Evolutionary conservation across 2,329 filamentous ascomycete species (phyloP), one percentile per base, ranked within the genome.

Genomic region (Hymenoscyphus salicellus): DNA sequence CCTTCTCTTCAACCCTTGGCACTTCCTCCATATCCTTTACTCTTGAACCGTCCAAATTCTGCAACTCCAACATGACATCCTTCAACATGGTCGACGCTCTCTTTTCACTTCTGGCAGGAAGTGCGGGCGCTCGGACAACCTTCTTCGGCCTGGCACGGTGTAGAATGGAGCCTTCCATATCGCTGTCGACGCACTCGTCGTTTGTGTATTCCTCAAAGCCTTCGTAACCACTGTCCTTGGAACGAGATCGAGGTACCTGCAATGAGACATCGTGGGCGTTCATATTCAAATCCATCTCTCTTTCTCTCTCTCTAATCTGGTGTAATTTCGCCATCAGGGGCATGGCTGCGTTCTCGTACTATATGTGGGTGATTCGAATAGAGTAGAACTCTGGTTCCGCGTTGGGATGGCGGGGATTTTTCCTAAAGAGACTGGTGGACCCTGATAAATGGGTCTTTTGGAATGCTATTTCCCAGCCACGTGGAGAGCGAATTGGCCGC

Each of bases 101-200:
- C 58, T 70, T 71, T 55, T 72, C 69, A 41, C 69, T 74, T 36
- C 69, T 61, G 36, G 61, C 64, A 23, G 74, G 71, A 17, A 75
- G 49, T 38, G 64, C 55, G 28, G 74, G 72, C 26, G 68, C 57
- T 55, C 65, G 69, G 14, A 61, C 36, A 30, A 61, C 58, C 66
- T 72, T 71, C 61, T 68, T 71, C 26, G 69, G 68, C 38, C 68
- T 63, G 4, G 69, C 56, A 36, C 65, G 64, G 32, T 69, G 63
- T 10, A 73, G n/a, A 5, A 70, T 65, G 17, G 72, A 71, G 52
- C 68, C 68, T 49, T 75, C 73, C 71, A 75, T 74, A 58, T 74
- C 69, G 56, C 67, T 72, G 23, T 70, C 69, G 38, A 70, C 26
- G 30, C 58, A 65, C 57, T 72, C 68, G 57, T 71, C 67, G 23